phyloP scores from a whole-genome alignment of 805 yeast genomes.

The Yamadazyma philogaea region DNA sequence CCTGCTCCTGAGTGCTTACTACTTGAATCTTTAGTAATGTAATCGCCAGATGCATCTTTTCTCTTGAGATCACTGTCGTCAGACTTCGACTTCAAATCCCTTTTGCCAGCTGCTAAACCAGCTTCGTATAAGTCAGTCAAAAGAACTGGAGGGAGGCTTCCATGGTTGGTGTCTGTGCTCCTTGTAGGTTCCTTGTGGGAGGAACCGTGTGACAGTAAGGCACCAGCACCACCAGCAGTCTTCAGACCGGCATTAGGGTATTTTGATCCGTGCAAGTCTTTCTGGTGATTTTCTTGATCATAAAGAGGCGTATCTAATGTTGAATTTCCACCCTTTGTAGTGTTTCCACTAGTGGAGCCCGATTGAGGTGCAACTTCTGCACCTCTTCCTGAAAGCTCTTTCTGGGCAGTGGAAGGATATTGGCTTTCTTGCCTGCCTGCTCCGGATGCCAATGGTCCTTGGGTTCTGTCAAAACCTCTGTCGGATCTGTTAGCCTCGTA shows the following conservation, averaged over 20 bases:
- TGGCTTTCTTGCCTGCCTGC: no score
- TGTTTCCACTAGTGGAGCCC: no score
- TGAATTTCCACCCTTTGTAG: no score
- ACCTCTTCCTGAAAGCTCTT: no score
- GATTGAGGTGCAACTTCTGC: no score
- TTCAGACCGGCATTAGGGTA: neutral
- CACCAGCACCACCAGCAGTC: neutral
- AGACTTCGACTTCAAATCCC: neutral
- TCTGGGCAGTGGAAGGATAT: no score
- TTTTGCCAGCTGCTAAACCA: slow-evolving; percentile 1
- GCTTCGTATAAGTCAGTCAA: slow-evolving; percentile 2
- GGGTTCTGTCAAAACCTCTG: no score
- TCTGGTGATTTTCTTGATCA: no score
- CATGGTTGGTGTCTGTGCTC: neutral
- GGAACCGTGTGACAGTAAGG: no score
- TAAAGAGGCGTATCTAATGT: no score
- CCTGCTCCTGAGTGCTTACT: slow-evolving; percentile 1
- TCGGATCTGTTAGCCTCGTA: neutral
- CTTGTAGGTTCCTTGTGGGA: neutral
- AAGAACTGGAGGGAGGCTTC: neutral
- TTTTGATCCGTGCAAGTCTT: no score
- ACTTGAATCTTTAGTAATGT: neutral
- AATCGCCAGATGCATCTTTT: neutral
- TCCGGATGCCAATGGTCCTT: no score
- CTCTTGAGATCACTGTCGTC: neutral